These are phyloP conservation scores for Trichoderma endophyticum DNA, from an alignment of 2,329 filamentous ascomycete species.

Conservation along the genomic window DNA sequence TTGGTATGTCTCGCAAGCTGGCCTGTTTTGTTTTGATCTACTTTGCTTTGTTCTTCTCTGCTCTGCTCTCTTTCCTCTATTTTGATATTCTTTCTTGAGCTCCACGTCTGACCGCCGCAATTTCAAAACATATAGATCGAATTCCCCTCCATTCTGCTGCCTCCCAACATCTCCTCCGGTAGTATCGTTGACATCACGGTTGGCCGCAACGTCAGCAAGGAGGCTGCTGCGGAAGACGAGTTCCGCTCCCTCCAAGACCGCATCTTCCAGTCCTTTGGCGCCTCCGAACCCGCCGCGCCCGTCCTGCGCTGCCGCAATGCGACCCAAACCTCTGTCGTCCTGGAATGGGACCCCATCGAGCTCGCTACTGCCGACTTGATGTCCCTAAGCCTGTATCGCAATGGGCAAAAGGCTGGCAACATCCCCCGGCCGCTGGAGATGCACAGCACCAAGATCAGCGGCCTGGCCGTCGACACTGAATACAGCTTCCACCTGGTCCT, in stretches of 20 bases:
- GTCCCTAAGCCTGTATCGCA: constrained; percentile 86
- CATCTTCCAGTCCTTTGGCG: constrained; percentile 84
- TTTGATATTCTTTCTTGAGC: background rate
- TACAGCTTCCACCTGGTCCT: constrained; percentile 93
- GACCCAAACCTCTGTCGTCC: constrained; percentile 95
- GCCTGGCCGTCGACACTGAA: constrained; percentile 92
- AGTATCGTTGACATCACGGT: constrained; percentile 98
- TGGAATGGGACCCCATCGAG: constrained; percentile 95
- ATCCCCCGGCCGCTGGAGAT: constrained; percentile 86
- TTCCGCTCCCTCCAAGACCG: constrained; percentile 85
- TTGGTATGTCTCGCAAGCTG: constrained; percentile 60
- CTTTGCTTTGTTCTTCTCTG: background rate
- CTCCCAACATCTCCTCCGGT: constrained; percentile 89
- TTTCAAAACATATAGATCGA: constrained; percentile 67
- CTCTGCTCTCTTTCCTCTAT: no score
- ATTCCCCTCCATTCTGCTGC: constrained; percentile 95
- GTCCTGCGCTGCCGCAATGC: constrained; percentile 90
- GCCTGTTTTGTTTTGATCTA: background rate
- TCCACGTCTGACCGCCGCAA: background rate
- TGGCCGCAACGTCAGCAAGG: constrained; percentile 76
- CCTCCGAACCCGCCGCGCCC: constrained; percentile 71
- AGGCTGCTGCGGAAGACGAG: constrained; percentile 67
- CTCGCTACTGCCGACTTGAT: constrained; percentile 89
- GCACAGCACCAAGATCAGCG: constrained; percentile 94
- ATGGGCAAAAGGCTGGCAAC: constrained; percentile 92